Evolutionary conservation across 2,329 filamentous ascomycete species (phyloP).

Genomic region (Canariomyces notabilis): DNA sequence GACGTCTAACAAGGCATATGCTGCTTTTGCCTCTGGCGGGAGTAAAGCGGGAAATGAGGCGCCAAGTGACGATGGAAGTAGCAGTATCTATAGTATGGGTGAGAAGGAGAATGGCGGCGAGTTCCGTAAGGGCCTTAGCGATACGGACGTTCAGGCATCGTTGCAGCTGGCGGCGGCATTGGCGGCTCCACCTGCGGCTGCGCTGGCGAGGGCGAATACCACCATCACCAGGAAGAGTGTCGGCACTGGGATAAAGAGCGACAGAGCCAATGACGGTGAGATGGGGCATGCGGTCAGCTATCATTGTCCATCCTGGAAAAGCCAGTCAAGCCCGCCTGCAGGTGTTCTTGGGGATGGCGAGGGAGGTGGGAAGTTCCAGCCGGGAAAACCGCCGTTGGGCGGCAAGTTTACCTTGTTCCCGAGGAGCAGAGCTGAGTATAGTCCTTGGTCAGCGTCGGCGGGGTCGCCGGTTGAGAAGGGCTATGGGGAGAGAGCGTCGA

Average conservation of each 20-base stretch:
- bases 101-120: too few relatives aligned
- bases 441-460: not conserved
- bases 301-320: constrained; percentile 3
- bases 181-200: constrained; percentile 2
- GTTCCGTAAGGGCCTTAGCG: too few relatives aligned
- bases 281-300: constrained; percentile 23
- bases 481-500: constrained; percentile 12
- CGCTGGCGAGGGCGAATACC: constrained; percentile 2
- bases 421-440: constrained; percentile 11
- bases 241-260: not conserved
- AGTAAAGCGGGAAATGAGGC: not conserved
- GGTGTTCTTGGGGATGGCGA: not conserved
- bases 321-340: not conserved
- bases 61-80: constrained; percentile 19
- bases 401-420: constrained; percentile 28
- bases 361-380: constrained; percentile 1
- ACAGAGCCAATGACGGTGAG: not conserved
- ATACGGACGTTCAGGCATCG: too few relatives aligned
- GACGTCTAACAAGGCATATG: constrained; percentile 19
- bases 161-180: not conserved
- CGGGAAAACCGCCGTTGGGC: constrained; percentile 7
- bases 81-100: constrained; percentile 21
- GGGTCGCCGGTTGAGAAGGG: constrained; percentile 1
- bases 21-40: constrained; percentile 1
- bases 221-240: not conserved